Percentiles rank a stretch among this genome's conserved stretches.
These are phyloP conservation scores for Aspergillus brunneoviolaceus DNA, from an alignment of 2,329 filamentous ascomycete species.

Conservation along the genomic window DNA sequence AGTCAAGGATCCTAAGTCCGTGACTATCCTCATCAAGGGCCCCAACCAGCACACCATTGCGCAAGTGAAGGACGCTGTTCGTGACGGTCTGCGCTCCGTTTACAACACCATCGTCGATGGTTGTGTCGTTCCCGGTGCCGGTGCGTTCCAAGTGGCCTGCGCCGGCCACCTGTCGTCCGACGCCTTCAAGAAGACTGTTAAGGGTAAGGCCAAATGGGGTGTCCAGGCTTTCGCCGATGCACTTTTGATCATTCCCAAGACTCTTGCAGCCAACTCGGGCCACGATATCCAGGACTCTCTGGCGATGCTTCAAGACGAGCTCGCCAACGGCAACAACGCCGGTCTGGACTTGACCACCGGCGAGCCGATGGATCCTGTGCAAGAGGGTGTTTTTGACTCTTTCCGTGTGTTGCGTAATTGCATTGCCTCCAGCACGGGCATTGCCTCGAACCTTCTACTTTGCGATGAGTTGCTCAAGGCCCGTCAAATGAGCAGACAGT, in stretches of 20 bases:
- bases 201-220: slow-evolving; percentile 97
- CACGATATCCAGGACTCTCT: slow-evolving; percentile 96
- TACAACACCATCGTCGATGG: slow-evolving; percentile 99
- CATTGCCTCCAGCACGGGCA: slow-evolving; percentile 89
- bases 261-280: slow-evolving; percentile 89
- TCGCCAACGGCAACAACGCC: slow-evolving; percentile 77
- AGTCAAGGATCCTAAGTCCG: slow-evolving; percentile 97
- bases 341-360: slow-evolving; percentile 85
- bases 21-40: slow-evolving; percentile 96
- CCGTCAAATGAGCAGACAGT: slow-evolving; percentile 74
- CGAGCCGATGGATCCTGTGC: slow-evolving; percentile 89
- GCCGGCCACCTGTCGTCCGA: slow-evolving; percentile 84
- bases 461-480: slow-evolving; percentile 98
- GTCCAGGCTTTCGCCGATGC: slow-evolving; percentile 94
- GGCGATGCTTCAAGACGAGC: slow-evolving; percentile 81
- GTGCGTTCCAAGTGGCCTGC: slow-evolving; percentile 93
- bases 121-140: slow-evolving; percentile 89
- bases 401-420: slow-evolving; percentile 93
- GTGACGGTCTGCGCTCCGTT: slow-evolving; percentile 90
- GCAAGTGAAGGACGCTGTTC: slow-evolving; percentile 93
- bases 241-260: slow-evolving; percentile 94
- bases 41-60: slow-evolving; percentile 95
- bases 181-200: slow-evolving; percentile 82
- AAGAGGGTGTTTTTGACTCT: slow-evolving; percentile 92
- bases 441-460: slow-evolving; percentile 89